A percentile compares a stretch with the other conserved stretches of the same genome.
Conservation (phyloP, 495 filamentous ascomycete genomes). For the Xylaria nigripes region DNA sequence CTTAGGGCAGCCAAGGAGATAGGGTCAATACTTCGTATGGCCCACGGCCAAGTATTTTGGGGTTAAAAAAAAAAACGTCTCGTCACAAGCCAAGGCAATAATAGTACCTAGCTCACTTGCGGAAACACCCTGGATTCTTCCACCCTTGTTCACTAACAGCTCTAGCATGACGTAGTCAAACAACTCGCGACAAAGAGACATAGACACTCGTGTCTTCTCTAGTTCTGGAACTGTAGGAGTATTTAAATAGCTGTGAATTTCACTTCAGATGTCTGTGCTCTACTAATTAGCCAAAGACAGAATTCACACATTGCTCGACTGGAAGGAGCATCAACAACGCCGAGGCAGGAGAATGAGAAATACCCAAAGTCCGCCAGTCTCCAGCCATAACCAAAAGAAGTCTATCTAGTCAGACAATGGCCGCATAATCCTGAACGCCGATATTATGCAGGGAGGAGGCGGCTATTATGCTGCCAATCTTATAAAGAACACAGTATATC, state of each 20-base stretch:
- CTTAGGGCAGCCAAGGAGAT: too few relatives aligned
- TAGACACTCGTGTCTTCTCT: too few relatives aligned
- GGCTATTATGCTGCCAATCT: neutral
- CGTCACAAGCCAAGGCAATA: too few relatives aligned
- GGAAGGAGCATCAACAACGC: neutral
- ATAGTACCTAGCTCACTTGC: too few relatives aligned
- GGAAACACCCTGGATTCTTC: too few relatives aligned
- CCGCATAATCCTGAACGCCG: neutral
- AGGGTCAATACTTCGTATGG: too few relatives aligned
- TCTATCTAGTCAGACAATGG: neutral
- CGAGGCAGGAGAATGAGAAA: neutral
- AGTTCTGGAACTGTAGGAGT: neutral
- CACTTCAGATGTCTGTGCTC: neutral
- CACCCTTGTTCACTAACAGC: too few relatives aligned
- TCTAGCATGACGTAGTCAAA: neutral
- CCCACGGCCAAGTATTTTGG: too few relatives aligned
- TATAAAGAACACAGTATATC: constrained; percentile 1
- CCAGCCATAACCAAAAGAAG: neutral
- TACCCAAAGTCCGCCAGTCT: neutral
- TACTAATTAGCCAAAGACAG: neutral
- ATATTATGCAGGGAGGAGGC: neutral
- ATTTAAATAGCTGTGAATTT: neutral
- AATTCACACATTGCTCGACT: neutral
- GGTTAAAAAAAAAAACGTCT: too few relatives aligned
- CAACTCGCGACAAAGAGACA: neutral